Conservation (phyloP, 1,284 basidiomycete species). For the Tremellales sp. region DNA sequence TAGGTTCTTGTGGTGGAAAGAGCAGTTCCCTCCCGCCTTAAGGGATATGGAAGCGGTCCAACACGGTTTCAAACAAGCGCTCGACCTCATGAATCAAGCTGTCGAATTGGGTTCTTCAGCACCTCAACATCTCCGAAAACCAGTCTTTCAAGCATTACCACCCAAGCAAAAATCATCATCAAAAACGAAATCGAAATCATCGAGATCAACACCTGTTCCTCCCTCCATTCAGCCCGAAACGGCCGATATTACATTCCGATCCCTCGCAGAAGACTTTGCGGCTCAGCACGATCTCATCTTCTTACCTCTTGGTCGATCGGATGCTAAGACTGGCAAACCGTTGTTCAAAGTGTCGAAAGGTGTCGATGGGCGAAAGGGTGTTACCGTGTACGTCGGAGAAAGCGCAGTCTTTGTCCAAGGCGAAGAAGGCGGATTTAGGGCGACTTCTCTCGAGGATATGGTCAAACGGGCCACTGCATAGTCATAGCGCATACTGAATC, state of each 20-base stretch:
- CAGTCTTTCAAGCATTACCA: slow-evolving; percentile 53
- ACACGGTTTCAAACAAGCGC: slow-evolving; percentile 74
- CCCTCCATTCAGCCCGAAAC: slow-evolving; percentile 1
- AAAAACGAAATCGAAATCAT: slow-evolving; percentile 9
- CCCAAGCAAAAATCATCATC: slow-evolving; percentile 31
- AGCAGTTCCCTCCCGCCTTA: slow-evolving; percentile 66
- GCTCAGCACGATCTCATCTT: slow-evolving; percentile 81
- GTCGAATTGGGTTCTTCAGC: slow-evolving; percentile 75
- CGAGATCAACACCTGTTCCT: slow-evolving; percentile 1
- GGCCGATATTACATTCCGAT: slow-evolving; percentile 76
- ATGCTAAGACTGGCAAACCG: slow-evolving; percentile 77
- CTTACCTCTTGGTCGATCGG: slow-evolving; percentile 74
- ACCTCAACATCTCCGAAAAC: slow-evolving; percentile 61
- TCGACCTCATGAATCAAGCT: slow-evolving; percentile 90
- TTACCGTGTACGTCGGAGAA: slow-evolving; percentile 60
- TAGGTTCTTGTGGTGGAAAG: slow-evolving; percentile 76
- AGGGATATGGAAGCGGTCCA: slow-evolving; percentile 62
- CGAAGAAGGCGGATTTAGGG: slow-evolving; percentile 40
- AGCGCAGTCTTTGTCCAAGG: slow-evolving; percentile 43
- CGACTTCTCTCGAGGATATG: slow-evolving; percentile 45
- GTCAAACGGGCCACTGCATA: slow-evolving; percentile 34
- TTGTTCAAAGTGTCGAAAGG: slow-evolving; percentile 74
- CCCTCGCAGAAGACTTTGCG: slow-evolving; percentile 82
- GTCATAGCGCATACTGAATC: too few relatives aligned
- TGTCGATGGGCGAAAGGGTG: slow-evolving; percentile 75